Percentiles rank a stretch among this genome's conserved stretches.
Conservation (phyloP, 345 rosid species). For the Eucalyptus curtisii region DNA sequence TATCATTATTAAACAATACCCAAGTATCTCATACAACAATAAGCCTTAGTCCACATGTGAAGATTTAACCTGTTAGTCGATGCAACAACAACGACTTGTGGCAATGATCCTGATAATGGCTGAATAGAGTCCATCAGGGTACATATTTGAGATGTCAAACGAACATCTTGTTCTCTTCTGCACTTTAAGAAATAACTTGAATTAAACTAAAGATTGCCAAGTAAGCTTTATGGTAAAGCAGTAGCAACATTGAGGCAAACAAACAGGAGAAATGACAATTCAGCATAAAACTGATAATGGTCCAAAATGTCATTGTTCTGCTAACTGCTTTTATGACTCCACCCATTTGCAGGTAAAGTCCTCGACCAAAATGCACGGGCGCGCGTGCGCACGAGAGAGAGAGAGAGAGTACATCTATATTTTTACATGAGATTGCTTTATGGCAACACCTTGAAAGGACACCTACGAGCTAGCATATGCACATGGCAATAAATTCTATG, state of each 20-base stretch:
- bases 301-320: background rate
- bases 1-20: background rate
- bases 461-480: background rate
- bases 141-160: slow-evolving; percentile 61
- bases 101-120: slow-evolving; percentile 23
- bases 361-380: background rate
- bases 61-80: slow-evolving; percentile 75
- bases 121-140: slow-evolving; percentile 75
- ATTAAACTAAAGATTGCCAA: background rate
- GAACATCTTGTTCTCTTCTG: slow-evolving; percentile 77
- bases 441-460: background rate
- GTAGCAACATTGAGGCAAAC: background rate
- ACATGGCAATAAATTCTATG: background rate
- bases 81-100: slow-evolving; percentile 65
- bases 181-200: slow-evolving; percentile 6
- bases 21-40: background rate
- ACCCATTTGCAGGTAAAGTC: background rate
- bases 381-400: background rate
- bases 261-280: background rate
- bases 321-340: background rate
- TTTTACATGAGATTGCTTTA: background rate
- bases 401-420: background rate
- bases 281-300: background rate
- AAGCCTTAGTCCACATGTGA: background rate
- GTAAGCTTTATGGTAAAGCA: background rate